Conservation (phyloP, 108 stramenopile species). For the Nannochloropsis gaditana region DNA sequence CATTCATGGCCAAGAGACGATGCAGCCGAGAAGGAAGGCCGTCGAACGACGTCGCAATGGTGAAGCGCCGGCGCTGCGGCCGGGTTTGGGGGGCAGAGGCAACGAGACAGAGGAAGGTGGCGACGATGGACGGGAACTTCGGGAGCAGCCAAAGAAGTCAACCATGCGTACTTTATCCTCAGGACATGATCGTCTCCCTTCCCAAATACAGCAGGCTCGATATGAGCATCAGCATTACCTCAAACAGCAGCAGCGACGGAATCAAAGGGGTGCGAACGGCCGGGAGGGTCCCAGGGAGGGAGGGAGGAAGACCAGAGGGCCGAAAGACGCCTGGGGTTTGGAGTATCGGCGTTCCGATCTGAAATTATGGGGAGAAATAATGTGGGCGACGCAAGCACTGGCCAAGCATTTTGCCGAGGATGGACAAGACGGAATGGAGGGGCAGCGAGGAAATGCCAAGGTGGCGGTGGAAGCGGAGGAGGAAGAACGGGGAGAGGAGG, state of each 20-base stretch:
- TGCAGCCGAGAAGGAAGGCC: too few relatives aligned
- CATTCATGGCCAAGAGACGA: too few relatives aligned
- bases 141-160: too few relatives aligned
- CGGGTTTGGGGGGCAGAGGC: too few relatives aligned
- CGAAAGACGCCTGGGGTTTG: not conserved
- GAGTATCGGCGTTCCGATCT: not conserved
- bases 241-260: not conserved
- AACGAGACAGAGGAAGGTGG: too few relatives aligned
- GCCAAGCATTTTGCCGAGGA: too few relatives aligned
- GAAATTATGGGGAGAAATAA: not conserved
- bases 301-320: not conserved
- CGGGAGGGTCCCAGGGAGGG: not conserved
- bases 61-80: too few relatives aligned
- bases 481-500: not conserved
- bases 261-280: not conserved
- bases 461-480: not conserved
- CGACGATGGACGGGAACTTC: too few relatives aligned
- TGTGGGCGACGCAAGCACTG: not conserved
- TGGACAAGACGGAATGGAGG: not conserved
- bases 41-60: too few relatives aligned
- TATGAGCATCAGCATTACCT: not conserved
- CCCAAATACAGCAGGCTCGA: too few relatives aligned
- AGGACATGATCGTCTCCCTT: too few relatives aligned
- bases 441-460: not conserved
- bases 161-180: too few relatives aligned